A percentile compares a stretch with the other conserved stretches of the same genome.
These are phyloP conservation scores for Daedalea quercina DNA, from an alignment of 768 basidiomycete genomes.

Conservation along the genomic window DNA sequence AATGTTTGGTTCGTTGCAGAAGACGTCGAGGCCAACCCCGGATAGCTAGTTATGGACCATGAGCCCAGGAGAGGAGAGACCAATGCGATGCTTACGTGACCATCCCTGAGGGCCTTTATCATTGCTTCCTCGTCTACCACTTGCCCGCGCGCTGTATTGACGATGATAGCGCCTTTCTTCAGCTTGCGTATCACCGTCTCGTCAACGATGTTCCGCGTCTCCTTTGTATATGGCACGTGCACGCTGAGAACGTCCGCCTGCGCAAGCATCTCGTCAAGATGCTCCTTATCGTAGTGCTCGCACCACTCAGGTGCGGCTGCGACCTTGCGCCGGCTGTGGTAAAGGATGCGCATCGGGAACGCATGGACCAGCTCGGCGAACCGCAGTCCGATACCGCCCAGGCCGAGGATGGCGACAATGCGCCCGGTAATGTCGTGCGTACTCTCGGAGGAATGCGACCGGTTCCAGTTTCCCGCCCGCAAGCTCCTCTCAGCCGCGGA, in stretches of 20 bases:
- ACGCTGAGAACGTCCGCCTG: constrained; percentile 81
- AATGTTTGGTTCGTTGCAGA: constrained; percentile 75
- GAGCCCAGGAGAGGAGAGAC: background rate
- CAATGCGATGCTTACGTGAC: constrained; percentile 56
- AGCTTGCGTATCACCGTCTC: constrained; percentile 71
- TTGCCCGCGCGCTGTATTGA: constrained; percentile 89
- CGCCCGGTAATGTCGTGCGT: constrained; percentile 61
- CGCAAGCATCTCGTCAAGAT: constrained; percentile 55
- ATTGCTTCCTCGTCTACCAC: constrained; percentile 85
- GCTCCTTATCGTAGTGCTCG: constrained; percentile 61
- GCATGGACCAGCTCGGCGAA: constrained; percentile 66
- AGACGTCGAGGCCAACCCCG: constrained; percentile 82
- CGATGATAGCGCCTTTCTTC: constrained; percentile 72
- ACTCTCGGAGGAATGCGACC: constrained; percentile 34
- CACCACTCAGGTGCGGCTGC: constrained; percentile 63
- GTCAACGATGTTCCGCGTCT: constrained; percentile 70
- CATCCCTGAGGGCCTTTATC: constrained; percentile 77
- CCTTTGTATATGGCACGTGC: constrained; percentile 70
- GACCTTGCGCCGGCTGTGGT: constrained; percentile 59
- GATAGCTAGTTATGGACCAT: constrained; percentile 43
- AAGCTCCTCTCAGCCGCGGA: constrained; percentile 54
- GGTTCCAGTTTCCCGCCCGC: constrained; percentile 57
- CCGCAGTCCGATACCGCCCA: constrained; percentile 74
- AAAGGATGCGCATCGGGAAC: constrained; percentile 88
- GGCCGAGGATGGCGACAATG: constrained; percentile 67